Evolutionary conservation across 2,329 filamentous ascomycete species (phyloP).

Genomic region (Chrysosphaeria jannelii): DNA sequence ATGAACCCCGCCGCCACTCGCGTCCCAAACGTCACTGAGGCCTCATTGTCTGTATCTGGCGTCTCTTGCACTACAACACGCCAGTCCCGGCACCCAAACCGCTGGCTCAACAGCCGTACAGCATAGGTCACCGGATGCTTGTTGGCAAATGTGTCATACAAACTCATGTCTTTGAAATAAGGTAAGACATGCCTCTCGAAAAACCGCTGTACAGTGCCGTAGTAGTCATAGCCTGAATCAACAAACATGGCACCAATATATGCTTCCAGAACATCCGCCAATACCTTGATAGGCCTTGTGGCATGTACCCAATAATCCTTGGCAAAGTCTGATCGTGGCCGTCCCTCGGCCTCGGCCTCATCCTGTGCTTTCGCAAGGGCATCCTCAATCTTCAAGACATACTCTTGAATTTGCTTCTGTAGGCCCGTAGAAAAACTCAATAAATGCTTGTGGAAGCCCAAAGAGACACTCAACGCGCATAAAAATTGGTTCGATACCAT

Average conservation of each 20-base stretch:
- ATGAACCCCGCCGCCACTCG: slow-evolving; percentile 40
- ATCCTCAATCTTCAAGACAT: slow-evolving; percentile 24
- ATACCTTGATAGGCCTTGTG: slow-evolving; percentile 34
- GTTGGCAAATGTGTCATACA: slow-evolving; percentile 68
- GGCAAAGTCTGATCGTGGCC: slow-evolving; percentile 12
- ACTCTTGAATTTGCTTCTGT: slow-evolving; percentile 17
- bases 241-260: slow-evolving; percentile 79
- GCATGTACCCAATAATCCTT: slow-evolving; percentile 40
- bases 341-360: slow-evolving; percentile 9
- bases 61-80: slow-evolving; percentile 22
- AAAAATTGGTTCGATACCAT: slow-evolving; percentile 95
- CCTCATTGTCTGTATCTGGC: slow-evolving; percentile 10
- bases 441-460: slow-evolving; percentile 51
- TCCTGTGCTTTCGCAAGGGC: slow-evolving; percentile 10
- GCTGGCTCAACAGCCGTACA: slow-evolving; percentile 26
- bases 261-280: slow-evolving; percentile 70
- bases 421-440: slow-evolving; percentile 18
- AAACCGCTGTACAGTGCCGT: slow-evolving; percentile 39
- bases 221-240: slow-evolving; percentile 63
- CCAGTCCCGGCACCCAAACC: slow-evolving; percentile 32
- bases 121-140: slow-evolving; percentile 61
- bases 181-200: slow-evolving; percentile 43
- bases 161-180: slow-evolving; percentile 60
- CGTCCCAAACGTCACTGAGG: slow-evolving; percentile 5
- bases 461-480: slow-evolving; percentile 45